Conservation (phyloP, 768 basidiomycete species). For the Termitomyces sp. region DNA sequence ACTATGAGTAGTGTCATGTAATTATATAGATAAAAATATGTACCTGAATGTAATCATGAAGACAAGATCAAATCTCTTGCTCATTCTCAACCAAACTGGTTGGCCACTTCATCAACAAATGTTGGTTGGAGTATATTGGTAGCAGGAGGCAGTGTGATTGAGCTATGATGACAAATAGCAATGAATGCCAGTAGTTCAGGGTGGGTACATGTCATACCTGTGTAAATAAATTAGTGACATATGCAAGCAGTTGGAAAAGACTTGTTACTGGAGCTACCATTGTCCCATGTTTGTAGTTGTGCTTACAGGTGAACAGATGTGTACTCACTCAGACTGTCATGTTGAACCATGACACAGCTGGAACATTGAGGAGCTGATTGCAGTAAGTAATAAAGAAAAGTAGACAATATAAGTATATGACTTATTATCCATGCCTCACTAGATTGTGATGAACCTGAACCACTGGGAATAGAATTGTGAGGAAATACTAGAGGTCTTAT, state of each 20-base stretch:
- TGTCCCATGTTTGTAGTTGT: not conserved
- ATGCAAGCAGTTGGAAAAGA: not conserved
- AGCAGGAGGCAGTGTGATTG: not conserved
- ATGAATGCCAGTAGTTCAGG: not conserved
- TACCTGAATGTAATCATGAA: not conserved
- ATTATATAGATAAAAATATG: too few species aligned
- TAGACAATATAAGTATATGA: not conserved
- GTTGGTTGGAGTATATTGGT: not conserved
- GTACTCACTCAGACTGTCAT: too few species aligned
- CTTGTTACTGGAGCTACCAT: not conserved
- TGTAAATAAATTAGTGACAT: not conserved
- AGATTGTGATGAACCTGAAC: too few species aligned
- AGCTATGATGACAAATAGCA: not conserved
- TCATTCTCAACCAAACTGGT: not conserved
- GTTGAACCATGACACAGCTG: too few species aligned
- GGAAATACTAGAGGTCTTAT: not conserved
- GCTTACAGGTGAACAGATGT: too few species aligned
- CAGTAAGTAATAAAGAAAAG: too few species aligned
- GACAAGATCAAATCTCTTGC: not conserved
- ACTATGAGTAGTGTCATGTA: too few species aligned
- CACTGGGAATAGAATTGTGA: not conserved
- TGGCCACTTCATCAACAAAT: not conserved
- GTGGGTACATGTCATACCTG: too few species aligned
- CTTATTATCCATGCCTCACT: too few species aligned
- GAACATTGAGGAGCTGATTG: too few species aligned